phyloP scores from a whole-genome alignment of 2,329 filamentous ascomycete species.

The Balansia obtecta region DNA sequence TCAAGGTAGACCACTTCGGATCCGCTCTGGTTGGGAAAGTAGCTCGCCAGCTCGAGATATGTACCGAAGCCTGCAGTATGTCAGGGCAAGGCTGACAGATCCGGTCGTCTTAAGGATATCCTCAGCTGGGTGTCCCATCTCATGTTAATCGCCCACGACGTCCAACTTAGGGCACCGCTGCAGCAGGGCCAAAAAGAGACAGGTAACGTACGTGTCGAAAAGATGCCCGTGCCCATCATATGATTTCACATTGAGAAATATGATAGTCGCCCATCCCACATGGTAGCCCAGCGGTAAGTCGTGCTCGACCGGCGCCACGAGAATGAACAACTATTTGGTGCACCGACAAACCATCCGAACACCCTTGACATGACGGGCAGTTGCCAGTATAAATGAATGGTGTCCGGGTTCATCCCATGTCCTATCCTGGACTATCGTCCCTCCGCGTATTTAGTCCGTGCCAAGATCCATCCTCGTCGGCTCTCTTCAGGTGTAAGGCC shows the following conservation, averaged over 20 bases:
- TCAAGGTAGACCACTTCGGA: slow-evolving; percentile 57
- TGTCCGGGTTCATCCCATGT: too few relatives aligned
- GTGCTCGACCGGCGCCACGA: slow-evolving; percentile 46
- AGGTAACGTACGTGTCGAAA: slow-evolving; percentile 48
- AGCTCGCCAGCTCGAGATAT: slow-evolving; percentile 52
- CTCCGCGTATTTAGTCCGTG: too few relatives aligned
- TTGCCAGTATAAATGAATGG: too few relatives aligned
- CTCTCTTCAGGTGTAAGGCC: too few relatives aligned
- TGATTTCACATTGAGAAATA: slow-evolving; percentile 49
- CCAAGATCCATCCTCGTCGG: too few relatives aligned
- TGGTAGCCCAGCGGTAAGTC: slow-evolving; percentile 47
- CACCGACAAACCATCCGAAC: too few relatives aligned
- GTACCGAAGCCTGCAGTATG: slow-evolving; percentile 49
- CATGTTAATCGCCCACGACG: too few relatives aligned
- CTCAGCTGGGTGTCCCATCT: background rate
- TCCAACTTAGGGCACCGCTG: too few relatives aligned
- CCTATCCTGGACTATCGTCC: too few relatives aligned
- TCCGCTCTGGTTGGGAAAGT: slow-evolving; percentile 54
- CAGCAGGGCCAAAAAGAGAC: background rate
- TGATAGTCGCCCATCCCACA: slow-evolving; percentile 41
- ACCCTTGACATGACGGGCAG: too few relatives aligned
- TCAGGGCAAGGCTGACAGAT: slow-evolving; percentile 47
- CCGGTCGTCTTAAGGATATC: slow-evolving; percentile 45
- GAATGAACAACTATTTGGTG: background rate
- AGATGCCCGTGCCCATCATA: slow-evolving; percentile 54